Percentiles rank a stretch among this genome's conserved stretches.
Evolutionary conservation across 257 asterid species (phyloP).

Genomic region (Solanum lignicaule): DNA sequence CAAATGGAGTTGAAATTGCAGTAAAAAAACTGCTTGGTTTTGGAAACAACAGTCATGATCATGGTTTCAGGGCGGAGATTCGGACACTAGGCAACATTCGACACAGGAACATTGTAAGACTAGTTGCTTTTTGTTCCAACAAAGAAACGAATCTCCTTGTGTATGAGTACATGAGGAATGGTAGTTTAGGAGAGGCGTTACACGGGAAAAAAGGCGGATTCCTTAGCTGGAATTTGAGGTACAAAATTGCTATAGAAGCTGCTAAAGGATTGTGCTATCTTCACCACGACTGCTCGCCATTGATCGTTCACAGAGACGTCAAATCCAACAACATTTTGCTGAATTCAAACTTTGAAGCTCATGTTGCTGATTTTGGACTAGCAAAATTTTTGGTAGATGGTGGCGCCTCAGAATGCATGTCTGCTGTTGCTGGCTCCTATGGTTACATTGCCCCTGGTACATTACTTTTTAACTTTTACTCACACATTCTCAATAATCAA

Average conservation of each 20-base stretch:
- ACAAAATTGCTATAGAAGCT: slow-evolving; percentile 66
- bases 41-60: slow-evolving; percentile 56
- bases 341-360: slow-evolving; percentile 77
- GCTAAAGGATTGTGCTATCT: slow-evolving; percentile 88
- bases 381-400: slow-evolving; percentile 84
- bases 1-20: slow-evolving; percentile 69
- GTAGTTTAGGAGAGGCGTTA: slow-evolving; percentile 86
- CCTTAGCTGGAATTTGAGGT: slow-evolving; percentile 74
- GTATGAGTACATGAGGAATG: slow-evolving; percentile 88
- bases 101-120: slow-evolving; percentile 71
- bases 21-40: slow-evolving; percentile 69
- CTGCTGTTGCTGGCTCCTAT: slow-evolving; percentile 89
- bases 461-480: background rate
- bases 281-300: slow-evolving; percentile 86
- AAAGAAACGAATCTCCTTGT: slow-evolving; percentile 81
- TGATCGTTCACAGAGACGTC: slow-evolving; percentile 87
- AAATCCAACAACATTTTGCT: slow-evolving; percentile 78
- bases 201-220: slow-evolving; percentile 78
- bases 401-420: slow-evolving; percentile 91
- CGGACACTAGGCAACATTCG: slow-evolving; percentile 78
- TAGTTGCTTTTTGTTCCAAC: slow-evolving; percentile 76
- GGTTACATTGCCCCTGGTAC: slow-evolving; percentile 98
- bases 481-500: background rate
- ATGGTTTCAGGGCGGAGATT: slow-evolving; percentile 81
- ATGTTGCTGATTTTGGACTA: slow-evolving; percentile 89